Evolutionary conservation across 2,329 filamentous ascomycete genomes (phyloP), one percentile per base, ranked within the genome.

Genomic region (Calonectria hongkongensis): DNA sequence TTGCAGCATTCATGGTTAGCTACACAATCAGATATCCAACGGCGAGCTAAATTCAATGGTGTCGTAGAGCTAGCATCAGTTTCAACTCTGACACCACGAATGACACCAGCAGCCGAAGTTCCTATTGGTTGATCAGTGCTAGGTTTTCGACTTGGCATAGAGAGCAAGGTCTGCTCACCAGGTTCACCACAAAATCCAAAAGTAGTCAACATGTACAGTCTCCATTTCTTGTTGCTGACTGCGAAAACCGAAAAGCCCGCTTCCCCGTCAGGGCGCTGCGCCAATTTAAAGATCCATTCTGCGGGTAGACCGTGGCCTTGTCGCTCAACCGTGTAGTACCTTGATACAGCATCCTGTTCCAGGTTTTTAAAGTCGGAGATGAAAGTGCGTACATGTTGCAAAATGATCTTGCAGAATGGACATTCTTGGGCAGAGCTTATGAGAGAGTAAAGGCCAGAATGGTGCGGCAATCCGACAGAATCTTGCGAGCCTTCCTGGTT

Each of bases 111-210:
- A 21, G 28, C 51, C 1, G 28, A 18, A 7, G 51, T 21, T n/a
- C 25, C 51, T 56, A 3, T 33, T 56, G 18, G 1, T 56, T 21
- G 30, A 28, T 21, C 18, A 36, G 21, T 21, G 21, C 21, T 21
- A 21, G 21, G 10, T 33, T 30, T 48, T 28, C 2, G 10, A 64
- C 16, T 5, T 39, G 8, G 3, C 16, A 13, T 10, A 15, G n/a
- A 8, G 4, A 28, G 1, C 2, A 2, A 4, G 4, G 1, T n/a
- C 8, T 0, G 66, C 54, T 68, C 5, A 13, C 48, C 50, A 58
- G 69, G 30, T 2, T 75, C 64, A 0, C 67, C 70, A 6, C 66
- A 73, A 2, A 74, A 73, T 3, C 72, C 70, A 18, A 75, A 39
- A 1, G 18, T 47, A n/a, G 33, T 10, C 1, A 75, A 1, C 51